A percentile compares a stretch with the other conserved stretches of the same genome.
Evolutionary conservation across 257 asterid genomes (phyloP).

Genomic region (Petrea volubilis): DNA sequence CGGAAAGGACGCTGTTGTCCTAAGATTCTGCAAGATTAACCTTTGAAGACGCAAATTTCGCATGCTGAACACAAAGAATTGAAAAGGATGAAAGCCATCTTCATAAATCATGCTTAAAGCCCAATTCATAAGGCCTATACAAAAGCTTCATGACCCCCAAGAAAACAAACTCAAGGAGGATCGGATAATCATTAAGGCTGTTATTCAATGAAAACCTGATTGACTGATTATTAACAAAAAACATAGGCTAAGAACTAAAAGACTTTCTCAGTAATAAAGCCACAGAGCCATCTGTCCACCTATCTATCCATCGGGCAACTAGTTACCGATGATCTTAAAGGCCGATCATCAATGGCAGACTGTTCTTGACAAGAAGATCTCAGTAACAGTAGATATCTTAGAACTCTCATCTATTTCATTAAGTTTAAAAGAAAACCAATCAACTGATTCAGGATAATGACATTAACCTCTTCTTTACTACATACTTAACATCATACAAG

Average conservation of each 20-base stretch:
- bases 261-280: neutral
- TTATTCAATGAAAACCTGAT: neutral
- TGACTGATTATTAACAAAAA: neutral
- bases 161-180: neutral
- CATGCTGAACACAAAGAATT: too few relatives aligned
- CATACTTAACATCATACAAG: neutral
- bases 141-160: too few relatives aligned
- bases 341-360: neutral
- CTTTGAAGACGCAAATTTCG: too few relatives aligned
- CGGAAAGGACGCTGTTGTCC: too few relatives aligned
- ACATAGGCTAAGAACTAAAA: neutral
- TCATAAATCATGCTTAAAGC: neutral
- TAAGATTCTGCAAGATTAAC: too few relatives aligned
- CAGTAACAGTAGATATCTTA: neutral
- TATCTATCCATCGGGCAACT: neutral
- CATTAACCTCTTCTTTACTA: neutral
- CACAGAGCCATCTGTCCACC: neutral
- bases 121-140: neutral
- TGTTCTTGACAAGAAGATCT: neutral
- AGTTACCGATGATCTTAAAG: neutral
- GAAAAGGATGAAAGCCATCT: neutral
- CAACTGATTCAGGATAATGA: neutral
- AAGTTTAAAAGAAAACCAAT: neutral
- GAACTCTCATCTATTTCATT: neutral
- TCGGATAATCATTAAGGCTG: neutral